These are phyloP conservation scores for Phaeosphaeriaceae sp. DNA, from an alignment of 2,329 filamentous ascomycete species.

Conservation along the genomic window DNA sequence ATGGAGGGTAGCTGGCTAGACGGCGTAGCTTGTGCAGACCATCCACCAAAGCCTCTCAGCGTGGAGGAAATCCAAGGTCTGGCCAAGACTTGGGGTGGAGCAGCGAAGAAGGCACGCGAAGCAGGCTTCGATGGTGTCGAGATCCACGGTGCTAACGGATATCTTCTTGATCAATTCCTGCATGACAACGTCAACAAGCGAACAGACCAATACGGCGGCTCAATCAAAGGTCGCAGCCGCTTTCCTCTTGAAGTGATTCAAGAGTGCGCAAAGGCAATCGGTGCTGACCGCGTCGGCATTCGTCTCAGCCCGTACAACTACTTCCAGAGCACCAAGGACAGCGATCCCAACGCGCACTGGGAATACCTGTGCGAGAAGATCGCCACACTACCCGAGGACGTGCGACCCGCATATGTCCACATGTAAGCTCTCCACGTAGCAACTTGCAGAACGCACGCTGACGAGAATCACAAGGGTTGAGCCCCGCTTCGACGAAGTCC, in stretches of 20 bases:
- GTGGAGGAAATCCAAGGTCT: slow-evolving; percentile 49
- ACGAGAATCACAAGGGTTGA: slow-evolving; percentile 34
- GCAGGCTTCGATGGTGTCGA: slow-evolving; percentile 51
- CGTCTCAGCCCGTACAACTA: slow-evolving; percentile 46
- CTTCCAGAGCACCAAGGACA: slow-evolving; percentile 52
- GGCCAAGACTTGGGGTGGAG: slow-evolving; percentile 48
- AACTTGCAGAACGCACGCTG: not conserved
- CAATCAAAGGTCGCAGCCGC: slow-evolving; percentile 58
- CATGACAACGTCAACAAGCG: slow-evolving; percentile 59
- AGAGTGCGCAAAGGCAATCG: slow-evolving; percentile 42
- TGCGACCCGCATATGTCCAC: slow-evolving; percentile 43
- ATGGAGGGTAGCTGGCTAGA: slow-evolving; percentile 50
- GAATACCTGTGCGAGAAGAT: slow-evolving; percentile 54
- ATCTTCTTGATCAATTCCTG: slow-evolving; percentile 61
- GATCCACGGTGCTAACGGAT: slow-evolving; percentile 51
- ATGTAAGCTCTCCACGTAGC: slow-evolving; percentile 32
- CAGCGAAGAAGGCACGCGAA: slow-evolving; percentile 47
- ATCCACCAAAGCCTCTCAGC: slow-evolving; percentile 45
- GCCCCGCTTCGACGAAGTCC: slow-evolving; percentile 47
- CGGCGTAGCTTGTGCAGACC: slow-evolving; percentile 45
- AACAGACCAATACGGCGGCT: slow-evolving; percentile 60
- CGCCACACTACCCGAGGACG: slow-evolving; percentile 34
- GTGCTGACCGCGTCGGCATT: slow-evolving; percentile 42
- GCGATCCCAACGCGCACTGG: slow-evolving; percentile 56
- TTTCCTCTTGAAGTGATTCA: slow-evolving; percentile 64